Percentiles rank a stretch among this genome's conserved stretches.
phyloP scores from a whole-genome alignment of 768 basidiomycete species.

The Lyophyllum semitale region DNA sequence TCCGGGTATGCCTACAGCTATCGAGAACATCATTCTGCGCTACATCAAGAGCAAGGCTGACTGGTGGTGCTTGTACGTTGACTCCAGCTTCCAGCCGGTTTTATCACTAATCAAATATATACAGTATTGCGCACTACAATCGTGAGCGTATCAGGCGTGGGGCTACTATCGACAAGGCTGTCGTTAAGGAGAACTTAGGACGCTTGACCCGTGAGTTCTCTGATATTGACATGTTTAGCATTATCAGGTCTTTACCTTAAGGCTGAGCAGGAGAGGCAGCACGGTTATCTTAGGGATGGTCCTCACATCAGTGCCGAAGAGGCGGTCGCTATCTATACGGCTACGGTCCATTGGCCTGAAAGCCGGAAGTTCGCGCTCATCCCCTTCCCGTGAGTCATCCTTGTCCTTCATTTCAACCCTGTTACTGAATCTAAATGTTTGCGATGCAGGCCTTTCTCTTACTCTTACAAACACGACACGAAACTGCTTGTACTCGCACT shows the following conservation, averaged over 20 bases:
- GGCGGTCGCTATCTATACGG: constrained; percentile 97
- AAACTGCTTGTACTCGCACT: constrained; percentile 95
- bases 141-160: constrained; percentile 96
- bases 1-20: constrained; percentile 98
- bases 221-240: background rate
- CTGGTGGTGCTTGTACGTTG: constrained; percentile 91
- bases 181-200: constrained; percentile 98
- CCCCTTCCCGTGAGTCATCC: constrained; percentile 81
- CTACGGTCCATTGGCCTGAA: constrained; percentile 98
- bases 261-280: constrained; percentile 98
- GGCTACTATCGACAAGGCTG: constrained; percentile 97
- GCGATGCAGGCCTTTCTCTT: constrained; percentile 74
- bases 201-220: constrained; percentile 81
- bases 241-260: constrained; percentile 83
- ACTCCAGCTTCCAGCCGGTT: background rate
- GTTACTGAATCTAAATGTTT: background rate
- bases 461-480: constrained; percentile 99
- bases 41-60: constrained; percentile 99
- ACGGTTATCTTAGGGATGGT: constrained; percentile 98
- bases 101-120: constrained; percentile 6
- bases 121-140: constrained; percentile 93
- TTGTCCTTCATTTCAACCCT: background rate
- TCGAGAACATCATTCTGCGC: constrained; percentile 97
- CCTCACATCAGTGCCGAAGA: constrained; percentile 99
- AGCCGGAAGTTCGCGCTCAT: constrained; percentile 98